Evolutionary conservation across 352 stramenopile genomes (phyloP).

Genomic region (Blastocystis sp.): DNA sequence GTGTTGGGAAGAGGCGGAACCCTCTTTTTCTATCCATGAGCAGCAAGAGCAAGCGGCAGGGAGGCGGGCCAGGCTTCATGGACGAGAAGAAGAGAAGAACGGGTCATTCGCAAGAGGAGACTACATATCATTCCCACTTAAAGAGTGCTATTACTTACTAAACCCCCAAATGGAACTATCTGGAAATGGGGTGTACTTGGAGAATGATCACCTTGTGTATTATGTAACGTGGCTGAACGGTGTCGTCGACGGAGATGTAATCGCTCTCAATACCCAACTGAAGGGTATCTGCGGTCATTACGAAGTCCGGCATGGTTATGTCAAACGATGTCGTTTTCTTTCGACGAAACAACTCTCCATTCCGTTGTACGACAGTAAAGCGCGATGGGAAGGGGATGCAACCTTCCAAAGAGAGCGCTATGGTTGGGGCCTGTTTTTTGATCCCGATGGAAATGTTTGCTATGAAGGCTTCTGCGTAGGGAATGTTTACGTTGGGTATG

Average conservation of each 20-base stretch:
- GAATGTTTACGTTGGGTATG: not conserved
- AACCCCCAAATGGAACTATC: not conserved
- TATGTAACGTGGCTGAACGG: not conserved
- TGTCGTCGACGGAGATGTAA: not conserved
- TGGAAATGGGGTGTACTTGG: not conserved
- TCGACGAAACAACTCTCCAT: not conserved
- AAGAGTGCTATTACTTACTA: not conserved
- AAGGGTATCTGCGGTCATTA: not conserved
- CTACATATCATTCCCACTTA: not conserved
- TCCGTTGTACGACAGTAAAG: not conserved
- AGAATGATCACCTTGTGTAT: not conserved
- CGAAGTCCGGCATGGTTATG: not conserved
- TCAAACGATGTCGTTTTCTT: not conserved
- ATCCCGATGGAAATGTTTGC: not conserved
- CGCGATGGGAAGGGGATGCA: not conserved
- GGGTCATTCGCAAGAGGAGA: not conserved
- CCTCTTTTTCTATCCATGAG: not conserved
- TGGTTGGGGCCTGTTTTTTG: slow-evolving; percentile 41
- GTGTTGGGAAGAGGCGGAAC: not conserved
- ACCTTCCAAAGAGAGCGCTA: not conserved
- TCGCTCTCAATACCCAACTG: not conserved
- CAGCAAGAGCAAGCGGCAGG: not conserved
- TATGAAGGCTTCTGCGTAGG: slow-evolving; percentile 18
- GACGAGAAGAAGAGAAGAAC: not conserved
- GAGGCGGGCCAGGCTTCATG: not conserved